Percentiles rank a stretch among this genome's conserved stretches.
Conservation (phyloP, 2,329 filamentous ascomycete species). For the Plectosphaerella cucumerina region DNA sequence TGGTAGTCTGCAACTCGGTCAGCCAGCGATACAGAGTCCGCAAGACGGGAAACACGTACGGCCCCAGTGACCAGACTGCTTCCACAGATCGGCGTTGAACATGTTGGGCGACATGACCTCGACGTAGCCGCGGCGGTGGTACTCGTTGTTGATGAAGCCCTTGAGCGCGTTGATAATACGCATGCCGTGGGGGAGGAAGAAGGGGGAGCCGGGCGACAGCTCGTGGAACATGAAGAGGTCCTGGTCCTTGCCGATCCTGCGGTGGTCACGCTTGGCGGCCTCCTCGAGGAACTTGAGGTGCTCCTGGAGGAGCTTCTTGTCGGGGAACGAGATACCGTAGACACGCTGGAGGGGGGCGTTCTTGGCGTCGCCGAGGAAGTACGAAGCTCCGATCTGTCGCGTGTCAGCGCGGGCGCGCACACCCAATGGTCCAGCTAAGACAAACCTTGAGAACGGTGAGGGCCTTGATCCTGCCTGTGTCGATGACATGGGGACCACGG, state of each 20-base stretch:
- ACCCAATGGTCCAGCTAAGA: not conserved
- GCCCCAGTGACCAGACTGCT: conserved; percentile 90
- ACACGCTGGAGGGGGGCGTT: conserved; percentile 97
- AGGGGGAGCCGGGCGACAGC: conserved; percentile 85
- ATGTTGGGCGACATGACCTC: conserved; percentile 93
- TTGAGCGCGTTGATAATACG: conserved; percentile 90
- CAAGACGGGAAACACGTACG: no score
- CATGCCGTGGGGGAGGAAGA: conserved; percentile 89
- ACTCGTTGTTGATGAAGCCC: conserved; percentile 77
- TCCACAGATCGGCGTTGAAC: conserved; percentile 92
- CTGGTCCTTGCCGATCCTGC: conserved; percentile 90
- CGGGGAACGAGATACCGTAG: conserved; percentile 90
- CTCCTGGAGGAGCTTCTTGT: conserved; percentile 91
- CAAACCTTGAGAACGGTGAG: conserved; percentile 82
- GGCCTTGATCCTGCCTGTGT: conserved; percentile 79
- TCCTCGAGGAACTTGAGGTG: conserved; percentile 95
- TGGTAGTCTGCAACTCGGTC: conserved; percentile 76
- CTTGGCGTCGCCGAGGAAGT: conserved; percentile 89
- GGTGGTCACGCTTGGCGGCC: conserved; percentile 94
- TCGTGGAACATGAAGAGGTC: conserved; percentile 98
- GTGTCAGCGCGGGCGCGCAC: conserved; percentile 11
- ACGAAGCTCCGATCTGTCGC: conserved; percentile 67
- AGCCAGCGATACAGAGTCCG: no score
- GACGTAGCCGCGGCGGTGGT: conserved; percentile 89
- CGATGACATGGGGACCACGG: conserved; percentile 88